These are phyloP conservation scores for Claviceps sp. DNA, from an alignment of 2,329 filamentous ascomycete genomes.

Conservation along the genomic window DNA sequence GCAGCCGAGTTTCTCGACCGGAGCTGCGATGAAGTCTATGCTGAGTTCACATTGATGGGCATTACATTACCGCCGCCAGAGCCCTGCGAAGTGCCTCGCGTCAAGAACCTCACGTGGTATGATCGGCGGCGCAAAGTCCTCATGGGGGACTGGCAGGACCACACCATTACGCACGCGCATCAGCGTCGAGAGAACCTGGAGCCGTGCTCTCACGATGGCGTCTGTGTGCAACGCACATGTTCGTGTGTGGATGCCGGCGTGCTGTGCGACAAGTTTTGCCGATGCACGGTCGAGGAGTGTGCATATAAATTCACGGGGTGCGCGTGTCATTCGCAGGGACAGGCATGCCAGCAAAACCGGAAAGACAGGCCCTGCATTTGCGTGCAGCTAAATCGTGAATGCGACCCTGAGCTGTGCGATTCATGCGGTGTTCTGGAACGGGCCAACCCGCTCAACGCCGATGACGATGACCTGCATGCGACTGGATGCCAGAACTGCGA, in stretches of 20 bases:
- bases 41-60: slow-evolving; percentile 14
- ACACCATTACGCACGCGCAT: slow-evolving; percentile 41
- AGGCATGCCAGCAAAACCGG: slow-evolving; percentile 42
- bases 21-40: slow-evolving; percentile 37
- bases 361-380: slow-evolving; percentile 56
- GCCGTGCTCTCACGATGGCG: slow-evolving; percentile 56
- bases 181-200: slow-evolving; percentile 44
- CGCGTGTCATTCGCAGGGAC: slow-evolving; percentile 47
- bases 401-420: slow-evolving; percentile 62
- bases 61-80: slow-evolving; percentile 14
- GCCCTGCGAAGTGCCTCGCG: slow-evolving; percentile 19
- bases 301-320: slow-evolving; percentile 54
- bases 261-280: slow-evolving; percentile 61
- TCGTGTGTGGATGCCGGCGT: slow-evolving; percentile 47
- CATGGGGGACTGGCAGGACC: slow-evolving; percentile 40
- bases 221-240: slow-evolving; percentile 48
- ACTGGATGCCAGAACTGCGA: slow-evolving; percentile 58
- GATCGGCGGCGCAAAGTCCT: slow-evolving; percentile 43
- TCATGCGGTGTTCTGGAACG: slow-evolving; percentile 56
- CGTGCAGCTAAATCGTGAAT: slow-evolving; percentile 60
- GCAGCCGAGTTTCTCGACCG: slow-evolving; percentile 36
- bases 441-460: slow-evolving; percentile 53
- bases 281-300: slow-evolving; percentile 45
- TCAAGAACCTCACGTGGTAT: slow-evolving; percentile 39
- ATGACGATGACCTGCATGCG: slow-evolving; percentile 41